Conservation (phyloP, 2,329 filamentous ascomycete species). For the Neospermospora avenae region DNA sequence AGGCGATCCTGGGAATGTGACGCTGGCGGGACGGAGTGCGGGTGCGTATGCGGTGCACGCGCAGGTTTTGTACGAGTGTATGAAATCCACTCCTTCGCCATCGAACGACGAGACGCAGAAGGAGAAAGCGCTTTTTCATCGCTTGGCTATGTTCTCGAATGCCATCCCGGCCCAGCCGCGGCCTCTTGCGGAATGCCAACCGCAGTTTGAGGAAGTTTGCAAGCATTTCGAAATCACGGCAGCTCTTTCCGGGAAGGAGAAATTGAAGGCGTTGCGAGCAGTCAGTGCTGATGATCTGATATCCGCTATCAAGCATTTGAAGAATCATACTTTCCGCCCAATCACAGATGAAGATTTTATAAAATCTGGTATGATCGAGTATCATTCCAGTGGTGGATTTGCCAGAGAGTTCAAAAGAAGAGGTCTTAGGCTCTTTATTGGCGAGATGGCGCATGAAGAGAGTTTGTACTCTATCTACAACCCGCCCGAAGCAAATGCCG, state of each 20-base stretch:
- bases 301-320: conserved; percentile 37
- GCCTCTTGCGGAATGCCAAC: conserved; percentile 36
- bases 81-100: neutral
- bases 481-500: conserved; percentile 35
- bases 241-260: conserved; percentile 28
- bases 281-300: conserved; percentile 36
- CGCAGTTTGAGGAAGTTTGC: conserved; percentile 44
- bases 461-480: conserved; percentile 43
- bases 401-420: conserved; percentile 38
- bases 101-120: neutral
- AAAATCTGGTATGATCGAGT: conserved; percentile 38
- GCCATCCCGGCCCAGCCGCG: conserved; percentile 45
- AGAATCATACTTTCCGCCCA: conserved; percentile 45
- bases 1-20: conserved; percentile 45
- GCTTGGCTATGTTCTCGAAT: conserved; percentile 45
- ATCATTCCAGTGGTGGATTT: conserved; percentile 38
- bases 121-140: conserved; percentile 31
- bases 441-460: conserved; percentile 44
- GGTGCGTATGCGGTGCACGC: conserved; percentile 38
- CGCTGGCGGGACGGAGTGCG: conserved; percentile 42
- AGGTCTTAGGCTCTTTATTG: conserved; percentile 39
- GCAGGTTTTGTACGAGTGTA: conserved; percentile 5
- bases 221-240: conserved; percentile 34
- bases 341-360: conserved; percentile 43
- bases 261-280: conserved; percentile 36